These are phyloP conservation scores for Scenedesmus sp. DNA, from an alignment of 163 green algal genomes.

Conservation along the genomic window DNA sequence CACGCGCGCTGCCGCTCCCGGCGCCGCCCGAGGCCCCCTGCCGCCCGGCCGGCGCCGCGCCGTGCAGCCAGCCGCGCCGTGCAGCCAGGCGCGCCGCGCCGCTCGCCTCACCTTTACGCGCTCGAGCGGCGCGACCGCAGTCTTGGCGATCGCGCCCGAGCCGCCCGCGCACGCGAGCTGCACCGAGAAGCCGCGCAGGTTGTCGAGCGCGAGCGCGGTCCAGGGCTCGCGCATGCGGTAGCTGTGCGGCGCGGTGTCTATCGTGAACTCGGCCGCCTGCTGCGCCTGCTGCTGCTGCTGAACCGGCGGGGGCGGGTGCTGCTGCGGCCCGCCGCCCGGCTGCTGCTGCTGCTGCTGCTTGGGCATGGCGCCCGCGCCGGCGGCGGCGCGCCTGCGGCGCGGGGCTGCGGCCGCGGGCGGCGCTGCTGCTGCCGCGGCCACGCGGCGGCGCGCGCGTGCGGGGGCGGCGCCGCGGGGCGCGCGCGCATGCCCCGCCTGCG, in stretches of 20 bases:
- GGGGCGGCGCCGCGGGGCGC: neutral
- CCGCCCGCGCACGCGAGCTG: conserved; percentile 61
- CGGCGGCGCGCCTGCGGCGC: too few species aligned
- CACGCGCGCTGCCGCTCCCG: too few species aligned
- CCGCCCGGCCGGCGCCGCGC: too few species aligned
- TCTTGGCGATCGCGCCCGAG: conserved; percentile 64
- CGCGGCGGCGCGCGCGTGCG: neutral
- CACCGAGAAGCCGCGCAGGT: conserved; percentile 44
- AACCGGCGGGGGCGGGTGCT: neutral
- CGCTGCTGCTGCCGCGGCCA: conserved; percentile 9
- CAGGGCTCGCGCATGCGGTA: conserved; percentile 32
- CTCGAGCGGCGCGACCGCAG: conserved; percentile 68
- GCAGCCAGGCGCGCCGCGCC: neutral
- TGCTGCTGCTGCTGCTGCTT: conserved; percentile 25
- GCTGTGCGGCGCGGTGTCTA: neutral
- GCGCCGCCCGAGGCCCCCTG: too few species aligned
- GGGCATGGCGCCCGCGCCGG: neutral
- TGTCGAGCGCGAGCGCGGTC: conserved; percentile 34
- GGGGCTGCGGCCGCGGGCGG: conserved; percentile 7
- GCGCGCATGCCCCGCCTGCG: too few species aligned
- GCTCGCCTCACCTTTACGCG: conserved; percentile 61
- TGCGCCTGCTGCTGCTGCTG: neutral
- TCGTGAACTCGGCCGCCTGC: neutral
- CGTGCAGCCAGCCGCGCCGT: neutral
- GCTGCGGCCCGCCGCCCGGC: neutral